Evolutionary conservation across 2,329 filamentous ascomycete genomes (phyloP).

Genomic region (Apiospora koreana): DNA sequence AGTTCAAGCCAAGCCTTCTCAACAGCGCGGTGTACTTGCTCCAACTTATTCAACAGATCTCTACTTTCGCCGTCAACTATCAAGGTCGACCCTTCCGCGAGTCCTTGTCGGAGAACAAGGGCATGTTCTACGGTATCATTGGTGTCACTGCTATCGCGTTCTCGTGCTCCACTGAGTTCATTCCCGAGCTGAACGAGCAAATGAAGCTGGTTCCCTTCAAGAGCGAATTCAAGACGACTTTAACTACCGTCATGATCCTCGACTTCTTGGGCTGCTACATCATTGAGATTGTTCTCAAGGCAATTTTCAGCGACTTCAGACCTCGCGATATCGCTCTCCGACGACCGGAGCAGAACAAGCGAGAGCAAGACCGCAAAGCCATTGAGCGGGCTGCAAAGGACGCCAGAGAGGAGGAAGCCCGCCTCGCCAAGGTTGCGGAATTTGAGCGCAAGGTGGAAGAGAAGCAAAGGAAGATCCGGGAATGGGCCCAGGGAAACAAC

Average conservation of each 20-base stretch:
- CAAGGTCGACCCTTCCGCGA: constrained; percentile 98
- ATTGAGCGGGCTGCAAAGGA: constrained; percentile 53
- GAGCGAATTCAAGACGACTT: constrained; percentile 82
- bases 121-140: constrained; percentile 97
- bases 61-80: constrained; percentile 99
- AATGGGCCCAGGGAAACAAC: constrained; percentile 41
- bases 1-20: constrained; percentile 89
- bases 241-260: constrained; percentile 81
- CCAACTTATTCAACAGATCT: constrained; percentile 98
- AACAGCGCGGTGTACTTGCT: constrained; percentile 97
- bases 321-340: constrained; percentile 91
- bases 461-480: constrained; percentile 48
- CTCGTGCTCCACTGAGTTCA: constrained; percentile 89
- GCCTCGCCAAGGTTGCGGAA: constrained; percentile 56
- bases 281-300: constrained; percentile 86
- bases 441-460: constrained; percentile 61
- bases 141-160: constrained; percentile 90
- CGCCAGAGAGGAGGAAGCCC: constrained; percentile 53
- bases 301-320: constrained; percentile 83
- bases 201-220: constrained; percentile 91
- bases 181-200: constrained; percentile 92
- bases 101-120: constrained; percentile 89
- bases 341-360: constrained; percentile 80
- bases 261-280: constrained; percentile 87
- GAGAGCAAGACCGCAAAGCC: constrained; percentile 70